Evolutionary conservation across 2,329 filamentous ascomycete species (phyloP).

Genomic region (Talaromyces sp.): DNA sequence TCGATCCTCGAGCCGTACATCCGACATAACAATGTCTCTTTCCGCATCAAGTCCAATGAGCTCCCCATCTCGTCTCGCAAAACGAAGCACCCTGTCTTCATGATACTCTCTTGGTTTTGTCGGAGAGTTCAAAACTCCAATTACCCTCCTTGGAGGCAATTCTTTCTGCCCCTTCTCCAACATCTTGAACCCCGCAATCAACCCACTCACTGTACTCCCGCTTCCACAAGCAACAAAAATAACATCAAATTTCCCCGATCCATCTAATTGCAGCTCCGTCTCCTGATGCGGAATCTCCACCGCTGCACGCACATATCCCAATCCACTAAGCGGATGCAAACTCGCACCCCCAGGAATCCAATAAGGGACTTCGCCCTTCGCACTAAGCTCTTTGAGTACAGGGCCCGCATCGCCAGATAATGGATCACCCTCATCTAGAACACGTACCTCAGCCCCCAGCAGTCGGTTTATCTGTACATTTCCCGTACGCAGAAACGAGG

Average conservation of each 20-base stretch:
- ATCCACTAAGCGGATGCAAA: conserved; percentile 35
- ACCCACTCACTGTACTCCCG: conserved; percentile 38
- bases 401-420: conserved; percentile 20
- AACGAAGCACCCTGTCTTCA: conserved; percentile 31
- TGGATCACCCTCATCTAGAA: conserved; percentile 60
- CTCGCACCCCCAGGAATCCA: conserved; percentile 42
- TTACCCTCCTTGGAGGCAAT: conserved; percentile 23
- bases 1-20: conserved; percentile 36
- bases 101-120: conserved; percentile 34
- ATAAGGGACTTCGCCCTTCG: conserved; percentile 27
- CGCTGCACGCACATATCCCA: conserved; percentile 38
- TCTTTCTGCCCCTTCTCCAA: conserved; percentile 23
- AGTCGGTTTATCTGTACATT: conserved; percentile 35
- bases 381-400: conserved; percentile 28
- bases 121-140: conserved; percentile 38
- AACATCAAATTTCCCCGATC: conserved; percentile 34
- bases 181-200: conserved; percentile 39
- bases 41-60: conserved; percentile 34
- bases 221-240: conserved; percentile 42
- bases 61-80: conserved; percentile 30
- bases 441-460: conserved; percentile 48
- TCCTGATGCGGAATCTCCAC: conserved; percentile 38
- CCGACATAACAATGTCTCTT: conserved; percentile 29
- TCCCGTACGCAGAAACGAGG: conserved; percentile 24
- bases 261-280: conserved; percentile 12